Evolutionary conservation across 106 monocot genomes (phyloP).

Genomic region (Allium sativum): DNA sequence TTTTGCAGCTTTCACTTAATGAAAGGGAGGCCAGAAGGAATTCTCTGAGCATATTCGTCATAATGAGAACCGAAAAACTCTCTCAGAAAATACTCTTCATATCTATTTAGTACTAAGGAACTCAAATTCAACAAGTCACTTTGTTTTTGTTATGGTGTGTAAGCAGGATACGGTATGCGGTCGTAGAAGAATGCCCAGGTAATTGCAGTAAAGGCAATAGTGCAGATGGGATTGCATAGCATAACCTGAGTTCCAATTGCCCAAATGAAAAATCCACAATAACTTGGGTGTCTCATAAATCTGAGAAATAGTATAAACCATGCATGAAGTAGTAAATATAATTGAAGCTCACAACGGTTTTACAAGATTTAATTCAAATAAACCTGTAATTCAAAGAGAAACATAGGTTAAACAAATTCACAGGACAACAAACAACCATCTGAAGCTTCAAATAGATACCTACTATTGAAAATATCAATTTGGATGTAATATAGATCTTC

Average conservation of each 20-base stretch:
- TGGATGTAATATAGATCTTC: too few relatives aligned
- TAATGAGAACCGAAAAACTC: conserved; percentile 83
- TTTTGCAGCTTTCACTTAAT: conserved; percentile 40
- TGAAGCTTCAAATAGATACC: too few relatives aligned
- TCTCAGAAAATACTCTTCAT: conserved; percentile 89
- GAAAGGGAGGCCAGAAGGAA: conserved; percentile 88
- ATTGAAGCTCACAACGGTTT: too few relatives aligned
- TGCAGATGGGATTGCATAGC: conserved; percentile 75
- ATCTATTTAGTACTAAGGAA: conserved; percentile 44
- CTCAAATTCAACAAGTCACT: conserved; percentile 2
- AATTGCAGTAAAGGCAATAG: conserved; percentile 40
- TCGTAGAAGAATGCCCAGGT: conserved; percentile 73
- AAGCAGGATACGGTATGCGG: conserved; percentile 75
- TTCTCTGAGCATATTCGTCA: conserved; percentile 47
- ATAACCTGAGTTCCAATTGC: conserved; percentile 81
- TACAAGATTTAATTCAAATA: too few relatives aligned
- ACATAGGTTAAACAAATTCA: too few relatives aligned
- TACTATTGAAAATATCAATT: too few relatives aligned
- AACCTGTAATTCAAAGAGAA: too few relatives aligned
- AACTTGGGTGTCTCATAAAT: conserved; percentile 81
- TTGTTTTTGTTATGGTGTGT: neutral
- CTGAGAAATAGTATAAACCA: conserved; percentile 21
- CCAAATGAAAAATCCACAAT: conserved; percentile 87
- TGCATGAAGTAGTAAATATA: too few relatives aligned
- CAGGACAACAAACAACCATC: too few relatives aligned